A percentile compares a stretch with the other conserved stretches of the same genome.
Evolutionary conservation across 1,284 basidiomycete species (phyloP).

Genomic region (Ceraceosorus bombacis): DNA sequence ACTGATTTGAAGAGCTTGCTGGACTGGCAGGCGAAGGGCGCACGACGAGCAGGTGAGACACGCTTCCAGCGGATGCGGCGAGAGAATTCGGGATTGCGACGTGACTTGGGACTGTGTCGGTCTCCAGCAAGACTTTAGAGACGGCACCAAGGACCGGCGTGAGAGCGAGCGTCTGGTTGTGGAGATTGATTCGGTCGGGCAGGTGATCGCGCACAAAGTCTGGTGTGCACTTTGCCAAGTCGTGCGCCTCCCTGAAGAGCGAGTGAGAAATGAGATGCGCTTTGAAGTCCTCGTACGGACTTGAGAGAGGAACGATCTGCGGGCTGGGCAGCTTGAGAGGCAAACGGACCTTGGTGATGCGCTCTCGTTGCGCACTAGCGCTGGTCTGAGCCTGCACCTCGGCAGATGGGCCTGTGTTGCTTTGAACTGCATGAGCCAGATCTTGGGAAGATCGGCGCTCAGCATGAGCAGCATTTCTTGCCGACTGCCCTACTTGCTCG

Average conservation of each 20-base stretch:
- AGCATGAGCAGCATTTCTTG: no score
- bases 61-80: not conserved
- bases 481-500: no score
- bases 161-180: not conserved
- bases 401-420: no score
- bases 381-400: no score
- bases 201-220: not conserved
- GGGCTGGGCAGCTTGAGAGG: not conserved
- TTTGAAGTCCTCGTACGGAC: not conserved
- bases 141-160: not conserved
- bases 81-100: not conserved
- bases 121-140: not conserved
- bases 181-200: not conserved
- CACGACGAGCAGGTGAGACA: not conserved
- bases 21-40: not conserved
- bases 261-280: not conserved
- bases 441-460: no score
- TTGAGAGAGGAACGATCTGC: not conserved
- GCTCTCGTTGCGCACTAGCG: no score
- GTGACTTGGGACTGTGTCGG: not conserved
- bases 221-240: not conserved
- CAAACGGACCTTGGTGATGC: not conserved
- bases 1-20: not conserved
- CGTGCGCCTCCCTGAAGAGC: not conserved
- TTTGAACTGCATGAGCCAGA: no score